These are phyloP conservation scores for Schizothecium vesticola DNA, from an alignment of 495 filamentous ascomycete species.

Conservation along the genomic window DNA sequence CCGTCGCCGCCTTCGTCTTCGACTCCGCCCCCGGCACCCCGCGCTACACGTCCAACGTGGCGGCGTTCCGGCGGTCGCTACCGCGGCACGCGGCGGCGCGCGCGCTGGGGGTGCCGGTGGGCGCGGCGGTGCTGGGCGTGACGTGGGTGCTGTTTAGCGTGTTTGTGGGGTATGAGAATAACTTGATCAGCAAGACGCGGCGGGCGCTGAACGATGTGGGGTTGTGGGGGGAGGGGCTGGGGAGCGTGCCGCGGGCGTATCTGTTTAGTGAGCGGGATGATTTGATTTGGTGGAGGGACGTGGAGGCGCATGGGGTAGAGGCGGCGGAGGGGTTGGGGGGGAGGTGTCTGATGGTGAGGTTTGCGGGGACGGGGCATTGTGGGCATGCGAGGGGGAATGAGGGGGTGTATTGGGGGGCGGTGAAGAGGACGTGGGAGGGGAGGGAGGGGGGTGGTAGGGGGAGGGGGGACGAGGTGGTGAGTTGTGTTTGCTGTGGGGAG, in stretches of 20 bases:
- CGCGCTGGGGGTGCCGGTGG: slow-evolving; percentile 10
- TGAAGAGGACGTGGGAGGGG: slow-evolving; percentile 22
- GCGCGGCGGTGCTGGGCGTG: slow-evolving; percentile 19
- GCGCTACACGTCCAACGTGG: slow-evolving; percentile 18
- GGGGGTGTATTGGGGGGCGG: slow-evolving; percentile 22
- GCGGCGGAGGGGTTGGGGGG: slow-evolving; percentile 9
- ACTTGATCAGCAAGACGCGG: slow-evolving; percentile 26
- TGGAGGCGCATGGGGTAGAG: slow-evolving; percentile 28
- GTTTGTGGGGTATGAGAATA: slow-evolving; percentile 18
- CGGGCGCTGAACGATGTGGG: slow-evolving; percentile 21
- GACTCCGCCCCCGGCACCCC: slow-evolving; percentile 33
- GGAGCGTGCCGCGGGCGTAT: slow-evolving; percentile 21
- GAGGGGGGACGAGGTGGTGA: background rate
- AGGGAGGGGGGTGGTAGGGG: background rate
- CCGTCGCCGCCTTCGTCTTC: slow-evolving; percentile 28
- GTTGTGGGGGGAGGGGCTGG: slow-evolving; percentile 17
- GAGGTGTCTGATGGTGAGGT: slow-evolving; percentile 26
- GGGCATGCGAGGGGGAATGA: slow-evolving; percentile 25
- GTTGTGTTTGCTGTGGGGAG: slow-evolving; percentile 7
- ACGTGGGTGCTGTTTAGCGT: slow-evolving; percentile 17
- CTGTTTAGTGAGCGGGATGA: slow-evolving; percentile 34
- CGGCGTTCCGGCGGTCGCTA: slow-evolving; percentile 22
- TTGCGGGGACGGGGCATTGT: slow-evolving; percentile 29
- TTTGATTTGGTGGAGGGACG: slow-evolving; percentile 29
- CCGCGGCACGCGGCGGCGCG: slow-evolving; percentile 18